Base-by-base conservation (phyloP, 2,329 filamentous ascomycete genomes). In the Talaromyces funiculosus region DNA sequence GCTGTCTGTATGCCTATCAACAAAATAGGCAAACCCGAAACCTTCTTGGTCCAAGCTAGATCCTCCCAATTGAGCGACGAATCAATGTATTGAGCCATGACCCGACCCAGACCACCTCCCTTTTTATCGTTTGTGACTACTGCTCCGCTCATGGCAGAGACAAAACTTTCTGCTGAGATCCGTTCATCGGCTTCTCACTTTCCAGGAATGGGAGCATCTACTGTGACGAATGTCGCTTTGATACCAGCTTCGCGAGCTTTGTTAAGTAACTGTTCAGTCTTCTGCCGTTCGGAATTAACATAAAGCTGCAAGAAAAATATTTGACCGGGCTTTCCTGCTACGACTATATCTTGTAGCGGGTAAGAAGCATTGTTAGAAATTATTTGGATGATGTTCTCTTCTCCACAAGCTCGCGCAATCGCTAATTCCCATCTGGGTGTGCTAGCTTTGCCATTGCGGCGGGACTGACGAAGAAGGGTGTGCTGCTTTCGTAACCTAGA, bases 381-480 rank as follows among this genome's bases (percentile, higher is more conserved):
- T 59, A 79, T 80, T 64, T 84, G 81, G 3, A 82, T 78, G 4
- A 83, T 76, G 1, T 81, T 78, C 1, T 76, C 66, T 1, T 67
- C 67, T 43, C 72, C 72, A 45, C 78, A 79, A 2, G 77, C 82
- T 9, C 76, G 69, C 1, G 75, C 81, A 0, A 84, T 69, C 24
- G 75, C 82, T n/a, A 77, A 72, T 71, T 86, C 84, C 83, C 84
- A 24, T 83, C 77, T 0, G 80, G 78, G 65, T 86, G 82, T 45
- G 82, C 80, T 63, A 85, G 70, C 35, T 73, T 76, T 7, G 81
- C 83, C 78, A 86, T 82, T 8, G 82, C 82, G 4, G 84, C 82
- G 10, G 56, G 56, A 20, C 56, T 59, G 38, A 59, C 53, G n/a
- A 56, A 56, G 22, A 61, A 49, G 14, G 59, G 59, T 3, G 51